These are phyloP conservation scores for Crithidia bombi DNA, from an alignment of 208 protist genomes.

Conservation along the genomic window DNA sequence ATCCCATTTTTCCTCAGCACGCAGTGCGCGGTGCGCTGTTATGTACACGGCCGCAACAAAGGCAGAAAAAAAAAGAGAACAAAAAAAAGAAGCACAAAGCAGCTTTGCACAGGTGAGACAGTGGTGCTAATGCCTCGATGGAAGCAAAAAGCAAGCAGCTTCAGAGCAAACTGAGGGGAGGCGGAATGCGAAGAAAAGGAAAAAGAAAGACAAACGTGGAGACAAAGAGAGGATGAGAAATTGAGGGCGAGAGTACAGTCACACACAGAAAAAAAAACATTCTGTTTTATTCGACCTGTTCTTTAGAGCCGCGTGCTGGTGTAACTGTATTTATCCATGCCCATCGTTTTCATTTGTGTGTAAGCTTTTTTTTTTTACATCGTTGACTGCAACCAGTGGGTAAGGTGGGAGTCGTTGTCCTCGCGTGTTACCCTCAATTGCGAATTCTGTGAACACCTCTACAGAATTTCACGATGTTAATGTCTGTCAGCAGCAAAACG, in stretches of 20 bases:
- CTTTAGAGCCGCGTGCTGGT: no score
- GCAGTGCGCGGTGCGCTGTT: neutral
- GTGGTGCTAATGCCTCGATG: neutral
- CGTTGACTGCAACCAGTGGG: no score
- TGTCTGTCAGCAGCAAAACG: no score
- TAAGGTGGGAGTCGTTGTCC: no score
- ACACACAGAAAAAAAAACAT: neutral
- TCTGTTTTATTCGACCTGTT: neutral
- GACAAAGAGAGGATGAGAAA: neutral
- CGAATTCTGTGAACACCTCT: no score
- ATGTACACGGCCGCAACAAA: neutral
- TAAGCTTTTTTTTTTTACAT: no score
- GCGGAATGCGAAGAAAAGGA: neutral
- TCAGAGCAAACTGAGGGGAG: no score
- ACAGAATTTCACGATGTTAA: no score
- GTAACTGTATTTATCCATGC: no score
- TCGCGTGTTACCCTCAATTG: no score
- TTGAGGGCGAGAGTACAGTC: neutral
- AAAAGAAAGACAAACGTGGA: neutral
- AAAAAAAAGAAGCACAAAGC: neutral
- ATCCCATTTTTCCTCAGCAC: slow-evolving; percentile 37
- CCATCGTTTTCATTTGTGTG: no score
- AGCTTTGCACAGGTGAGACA: neutral
- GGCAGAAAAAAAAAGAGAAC: neutral
- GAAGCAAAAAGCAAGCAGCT: neutral